phyloP scores from a whole-genome alignment of 1,284 basidiomycete genomes.

The Rhodofomes roseus region DNA sequence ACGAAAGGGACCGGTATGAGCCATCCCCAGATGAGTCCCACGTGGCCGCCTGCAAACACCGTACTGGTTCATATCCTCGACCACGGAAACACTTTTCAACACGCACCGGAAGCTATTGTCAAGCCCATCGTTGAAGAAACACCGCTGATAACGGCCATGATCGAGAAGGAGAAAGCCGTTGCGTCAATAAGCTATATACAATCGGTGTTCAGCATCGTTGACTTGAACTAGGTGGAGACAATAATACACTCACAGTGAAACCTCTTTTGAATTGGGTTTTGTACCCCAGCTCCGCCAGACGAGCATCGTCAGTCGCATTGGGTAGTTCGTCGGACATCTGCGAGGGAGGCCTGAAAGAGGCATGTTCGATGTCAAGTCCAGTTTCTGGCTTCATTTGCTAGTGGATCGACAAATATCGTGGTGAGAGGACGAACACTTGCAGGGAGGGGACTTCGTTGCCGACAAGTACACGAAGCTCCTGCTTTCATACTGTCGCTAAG shows the following conservation, averaged over 20 bases:
- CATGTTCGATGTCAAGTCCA: background rate
- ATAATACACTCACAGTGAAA: conserved; percentile 60
- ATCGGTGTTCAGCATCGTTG: background rate
- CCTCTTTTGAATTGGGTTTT: conserved; percentile 72
- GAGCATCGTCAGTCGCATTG: conserved; percentile 36
- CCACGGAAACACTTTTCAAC: background rate
- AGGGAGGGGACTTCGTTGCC: background rate
- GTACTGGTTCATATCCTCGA: too few relatives aligned
- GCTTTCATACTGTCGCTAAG: too few relatives aligned
- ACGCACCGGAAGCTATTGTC: conserved; percentile 49
- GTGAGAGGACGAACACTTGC: background rate
- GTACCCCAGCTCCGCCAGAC: conserved; percentile 69
- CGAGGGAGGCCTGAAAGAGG: background rate
- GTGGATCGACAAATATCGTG: background rate
- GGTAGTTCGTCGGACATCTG: background rate
- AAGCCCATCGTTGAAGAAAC: conserved; percentile 65
- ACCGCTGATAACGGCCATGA: conserved; percentile 69
- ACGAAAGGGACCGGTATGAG: conserved; percentile 68
- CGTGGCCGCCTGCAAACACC: conserved; percentile 52
- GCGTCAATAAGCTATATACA: conserved; percentile 54
- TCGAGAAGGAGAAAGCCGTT: conserved; percentile 67
- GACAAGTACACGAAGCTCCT: too few relatives aligned
- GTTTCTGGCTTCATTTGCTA: background rate
- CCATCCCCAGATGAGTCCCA: conserved; percentile 77
- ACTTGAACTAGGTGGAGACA: background rate